Evolutionary conservation across 306 rosid species (phyloP), one percentile per base, ranked within the genome.

Genomic region (Oxytropis ochrocephala): DNA sequence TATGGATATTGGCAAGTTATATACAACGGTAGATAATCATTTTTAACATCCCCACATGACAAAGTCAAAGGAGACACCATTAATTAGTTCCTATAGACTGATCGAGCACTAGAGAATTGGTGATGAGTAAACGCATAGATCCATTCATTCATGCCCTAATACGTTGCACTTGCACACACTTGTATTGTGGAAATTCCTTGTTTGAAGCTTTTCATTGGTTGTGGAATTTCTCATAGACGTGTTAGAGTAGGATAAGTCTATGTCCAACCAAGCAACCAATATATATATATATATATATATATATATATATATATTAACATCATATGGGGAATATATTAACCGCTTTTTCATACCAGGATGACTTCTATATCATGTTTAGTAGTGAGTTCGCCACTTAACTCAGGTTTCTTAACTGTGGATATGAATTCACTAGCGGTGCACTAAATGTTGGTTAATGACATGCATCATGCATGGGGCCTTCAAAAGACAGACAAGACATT

Each of bases 21-120:
- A 33, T 16, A 41, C 13, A 29, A 1, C 38, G 27, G 65, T 16
- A n/a, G 58, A 47, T 67, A 39, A 73, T 63, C 43, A 73, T 54
- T 61, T 44, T 29, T 62, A 44, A 74, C 55, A 24, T 35, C 54
- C 64, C 58, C 60, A 52, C 61, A 68, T 14, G 24, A 29, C 38
- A 57, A 77, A 70, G 80, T 73, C 77, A 77, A 38, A 69, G 66
- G 76, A 55, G 60, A 77, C 79, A 77, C 52, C 62, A 81, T 75
- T 69, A 62, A 80, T 75, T 63, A 62, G 69, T 52, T 66, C 14
- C 36, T 52, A 54, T 10, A 56, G 47, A 65, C 12, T 7, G 8
- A n/a, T n/a, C n/a, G n/a, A 16, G 38, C 79, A 79, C 80, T 47
- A 18, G 8, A 27, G 46, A 72, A 35, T 33, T 2, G 19, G 24